phyloP scores from a whole-genome alignment of 179 eudicot genomes.

The Kewa caespitosa region DNA sequence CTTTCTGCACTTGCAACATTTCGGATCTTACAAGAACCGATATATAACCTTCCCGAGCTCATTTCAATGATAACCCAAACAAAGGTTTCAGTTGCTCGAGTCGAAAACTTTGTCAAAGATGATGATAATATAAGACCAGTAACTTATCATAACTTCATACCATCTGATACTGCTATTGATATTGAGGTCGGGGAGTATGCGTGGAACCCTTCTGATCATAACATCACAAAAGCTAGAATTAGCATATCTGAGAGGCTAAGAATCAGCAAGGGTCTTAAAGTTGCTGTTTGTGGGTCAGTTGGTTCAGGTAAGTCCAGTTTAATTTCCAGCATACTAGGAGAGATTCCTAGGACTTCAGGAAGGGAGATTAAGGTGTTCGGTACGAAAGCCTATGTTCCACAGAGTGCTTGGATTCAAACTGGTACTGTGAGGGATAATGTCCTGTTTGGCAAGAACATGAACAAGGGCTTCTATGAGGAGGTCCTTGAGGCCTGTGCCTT shows the following conservation, averaged over 20 bases:
- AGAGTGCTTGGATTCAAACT: conserved; percentile 92
- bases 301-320: conserved; percentile 96
- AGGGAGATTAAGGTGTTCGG: conserved; percentile 59
- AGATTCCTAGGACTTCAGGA: conserved; percentile 73
- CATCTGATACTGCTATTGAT: conserved; percentile 50
- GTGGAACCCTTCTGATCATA: conserved; percentile 47
- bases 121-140: conserved; percentile 42
- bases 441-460: conserved; percentile 75
- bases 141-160: conserved; percentile 28
- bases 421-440: conserved; percentile 85
- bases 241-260: conserved; percentile 48
- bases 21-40: conserved; percentile 86
- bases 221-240: conserved; percentile 40
- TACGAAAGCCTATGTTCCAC: conserved; percentile 83
- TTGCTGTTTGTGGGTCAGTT: conserved; percentile 92
- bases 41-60: conserved; percentile 84
- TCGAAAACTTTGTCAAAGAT: conserved; percentile 49
- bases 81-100: conserved; percentile 73
- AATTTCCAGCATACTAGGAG: conserved; percentile 80
- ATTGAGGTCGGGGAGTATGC: conserved; percentile 66
- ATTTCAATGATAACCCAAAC: conserved; percentile 83
- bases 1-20: conserved; percentile 94
- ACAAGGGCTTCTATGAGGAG: conserved; percentile 51
- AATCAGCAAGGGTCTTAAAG: conserved; percentile 62
- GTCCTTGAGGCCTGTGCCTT: conserved; percentile 81